A percentile compares a stretch with the other conserved stretches of the same genome.
Conservation (phyloP, 176 grass and related monocot genomes). For the Bromus sterilis region DNA sequence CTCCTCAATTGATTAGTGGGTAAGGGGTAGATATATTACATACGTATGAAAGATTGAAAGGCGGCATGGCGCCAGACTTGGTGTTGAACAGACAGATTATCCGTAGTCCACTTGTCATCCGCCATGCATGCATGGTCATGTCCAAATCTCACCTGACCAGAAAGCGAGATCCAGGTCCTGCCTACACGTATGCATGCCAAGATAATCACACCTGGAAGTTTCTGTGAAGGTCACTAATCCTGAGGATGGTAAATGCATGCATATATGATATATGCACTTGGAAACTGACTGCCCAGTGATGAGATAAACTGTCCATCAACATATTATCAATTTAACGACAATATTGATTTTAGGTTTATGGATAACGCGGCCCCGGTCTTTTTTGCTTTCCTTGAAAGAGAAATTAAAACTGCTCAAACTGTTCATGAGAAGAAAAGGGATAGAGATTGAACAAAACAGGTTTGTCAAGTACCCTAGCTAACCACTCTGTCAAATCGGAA, state of each 20-base stretch:
- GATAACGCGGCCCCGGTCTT: not conserved
- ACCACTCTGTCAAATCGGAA: slow-evolving; percentile 10
- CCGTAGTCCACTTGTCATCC: slow-evolving; percentile 7
- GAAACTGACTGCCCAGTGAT: not conserved
- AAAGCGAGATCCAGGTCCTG: slow-evolving; percentile 4
- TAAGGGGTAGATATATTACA: not conserved
- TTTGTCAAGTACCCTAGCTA: not conserved
- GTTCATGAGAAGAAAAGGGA: not conserved
- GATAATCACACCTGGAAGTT: not conserved
- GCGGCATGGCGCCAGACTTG: not conserved
- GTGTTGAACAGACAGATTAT: slow-evolving; percentile 25
- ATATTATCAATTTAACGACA: not conserved
- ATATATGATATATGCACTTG: not conserved
- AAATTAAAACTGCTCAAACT: not conserved
- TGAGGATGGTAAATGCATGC: not conserved
- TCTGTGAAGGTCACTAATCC: not conserved
- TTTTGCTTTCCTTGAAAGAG: not conserved
- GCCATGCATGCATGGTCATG: not conserved
- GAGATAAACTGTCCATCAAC: not conserved
- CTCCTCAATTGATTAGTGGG: not conserved
- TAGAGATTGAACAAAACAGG: not conserved
- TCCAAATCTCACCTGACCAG: slow-evolving; percentile 13
- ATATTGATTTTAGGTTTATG: not conserved
- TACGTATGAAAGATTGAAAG: not conserved
- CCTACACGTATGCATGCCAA: not conserved